phyloP scores from a whole-genome alignment of 2,329 filamentous ascomycete species.

The Penicillium sp. region DNA sequence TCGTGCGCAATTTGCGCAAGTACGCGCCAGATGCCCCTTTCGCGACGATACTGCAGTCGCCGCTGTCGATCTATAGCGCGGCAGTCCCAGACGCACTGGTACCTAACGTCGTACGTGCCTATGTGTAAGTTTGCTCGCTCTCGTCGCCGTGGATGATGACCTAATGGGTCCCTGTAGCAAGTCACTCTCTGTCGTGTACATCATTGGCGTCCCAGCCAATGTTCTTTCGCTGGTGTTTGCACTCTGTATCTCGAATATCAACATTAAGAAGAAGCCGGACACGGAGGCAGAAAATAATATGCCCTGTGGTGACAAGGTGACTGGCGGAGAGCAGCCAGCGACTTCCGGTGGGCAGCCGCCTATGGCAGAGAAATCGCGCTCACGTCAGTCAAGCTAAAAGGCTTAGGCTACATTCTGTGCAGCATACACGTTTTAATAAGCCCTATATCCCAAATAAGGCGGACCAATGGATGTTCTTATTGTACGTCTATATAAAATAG shows the following conservation, averaged over 20 bases:
- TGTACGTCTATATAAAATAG: background rate
- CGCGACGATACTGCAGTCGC: background rate
- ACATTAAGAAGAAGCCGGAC: background rate
- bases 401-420: background rate
- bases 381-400: background rate
- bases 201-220: background rate
- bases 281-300: background rate
- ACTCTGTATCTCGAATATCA: background rate
- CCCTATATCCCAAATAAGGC: background rate
- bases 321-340: background rate
- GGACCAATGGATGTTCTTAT: background rate
- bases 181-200: background rate
- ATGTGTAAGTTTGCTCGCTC: background rate
- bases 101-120: background rate
- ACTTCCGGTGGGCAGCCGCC: background rate
- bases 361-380: background rate
- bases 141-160: background rate
- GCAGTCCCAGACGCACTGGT: background rate
- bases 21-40: background rate
- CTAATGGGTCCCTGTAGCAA: background rate
- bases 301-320: background rate
- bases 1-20: background rate
- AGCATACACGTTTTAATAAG: background rate
- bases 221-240: background rate
- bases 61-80: background rate